Base-by-base conservation (phyloP, 192 early-diverging fungal species). In the Backusella westeae region DNA sequence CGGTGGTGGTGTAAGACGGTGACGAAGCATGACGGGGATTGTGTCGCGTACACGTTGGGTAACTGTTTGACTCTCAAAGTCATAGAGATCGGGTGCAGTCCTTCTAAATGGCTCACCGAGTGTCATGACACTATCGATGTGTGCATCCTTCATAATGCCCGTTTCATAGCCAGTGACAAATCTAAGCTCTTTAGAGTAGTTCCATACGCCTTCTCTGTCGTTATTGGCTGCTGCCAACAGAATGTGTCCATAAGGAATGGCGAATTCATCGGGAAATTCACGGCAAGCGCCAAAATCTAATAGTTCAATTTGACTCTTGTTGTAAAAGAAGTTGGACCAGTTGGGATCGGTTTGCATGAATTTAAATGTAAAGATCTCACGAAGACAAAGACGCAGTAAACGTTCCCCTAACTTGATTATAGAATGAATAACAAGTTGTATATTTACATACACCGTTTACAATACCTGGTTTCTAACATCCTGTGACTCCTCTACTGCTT, bases 321-420 rank as follows among this genome's bases (percentile, higher is more conserved):
- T 92, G 78, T 96, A 99, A 69, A 99, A 83, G 80, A 99, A 99
- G 82, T 99, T 99, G 68, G 93, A 90, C 98, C 98, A 99, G 80
- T 99, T 99, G 2, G 98, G 98, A 82, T 99, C 98, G 6, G 98
- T 99, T 82, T 99, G 98, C 98, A 99, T 99, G 81, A 93, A 98
- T 73, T 90, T 86, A 83, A 95, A 98, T 66, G 91, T 89, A 80
- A 97, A 98, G 52, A 99, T 83, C 78, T 99, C 97, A 46, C 88
- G 84, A 52, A 99, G 85, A 80, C 93, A 96, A 8, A 99, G 90
- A 3, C 87, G 80, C 68, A 99, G 84, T 26, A 98, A 82, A 14
- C 82, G 83, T n/a, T 87, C 86, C 1, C 93, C 94, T 10, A 99
- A 89, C 84, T 91, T 89, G 79, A 9, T 38, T 1, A 39, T 39